Evolutionary conservation across 2,329 filamentous ascomycete genomes (phyloP).

Genomic region (Colletotrichum graminicola): DNA sequence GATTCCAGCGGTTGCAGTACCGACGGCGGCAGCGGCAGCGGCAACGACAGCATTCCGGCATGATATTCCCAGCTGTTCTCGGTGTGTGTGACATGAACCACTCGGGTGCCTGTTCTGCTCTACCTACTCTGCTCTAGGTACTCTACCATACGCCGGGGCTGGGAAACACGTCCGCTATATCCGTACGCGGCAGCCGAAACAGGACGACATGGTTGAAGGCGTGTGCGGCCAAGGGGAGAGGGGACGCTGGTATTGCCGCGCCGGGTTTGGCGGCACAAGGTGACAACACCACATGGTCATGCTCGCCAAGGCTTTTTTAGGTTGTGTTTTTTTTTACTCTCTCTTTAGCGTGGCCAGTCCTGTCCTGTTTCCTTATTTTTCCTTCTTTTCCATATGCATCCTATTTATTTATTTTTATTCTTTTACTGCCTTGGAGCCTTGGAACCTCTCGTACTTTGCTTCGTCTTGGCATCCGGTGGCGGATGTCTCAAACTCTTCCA

Average conservation of each 20-base stretch:
- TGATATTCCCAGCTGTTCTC: neutral
- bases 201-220: neutral
- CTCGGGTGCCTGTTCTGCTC: too few species aligned
- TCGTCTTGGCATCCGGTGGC: neutral
- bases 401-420: too few species aligned
- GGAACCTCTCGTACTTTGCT: too few species aligned
- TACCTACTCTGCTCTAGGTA: too few species aligned
- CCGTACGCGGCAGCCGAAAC: constrained; percentile 7
- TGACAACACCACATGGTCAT: constrained; percentile 4
- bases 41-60: neutral
- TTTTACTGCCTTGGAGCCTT: too few species aligned
- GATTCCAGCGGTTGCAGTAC: neutral
- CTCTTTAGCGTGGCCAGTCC: neutral
- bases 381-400: neutral
- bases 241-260: neutral
- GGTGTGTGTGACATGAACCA: too few species aligned
- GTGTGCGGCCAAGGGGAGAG: constrained; percentile 17
- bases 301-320: neutral
- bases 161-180: neutral
- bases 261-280: constrained; percentile 36
- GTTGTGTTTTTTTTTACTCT: neutral
- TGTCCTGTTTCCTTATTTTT: neutral
- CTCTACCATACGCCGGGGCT: too few species aligned
- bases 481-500: neutral
- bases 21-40: too few species aligned